Conservation (phyloP, 805 yeast genomes). For the Suhomyces faveliae region DNA sequence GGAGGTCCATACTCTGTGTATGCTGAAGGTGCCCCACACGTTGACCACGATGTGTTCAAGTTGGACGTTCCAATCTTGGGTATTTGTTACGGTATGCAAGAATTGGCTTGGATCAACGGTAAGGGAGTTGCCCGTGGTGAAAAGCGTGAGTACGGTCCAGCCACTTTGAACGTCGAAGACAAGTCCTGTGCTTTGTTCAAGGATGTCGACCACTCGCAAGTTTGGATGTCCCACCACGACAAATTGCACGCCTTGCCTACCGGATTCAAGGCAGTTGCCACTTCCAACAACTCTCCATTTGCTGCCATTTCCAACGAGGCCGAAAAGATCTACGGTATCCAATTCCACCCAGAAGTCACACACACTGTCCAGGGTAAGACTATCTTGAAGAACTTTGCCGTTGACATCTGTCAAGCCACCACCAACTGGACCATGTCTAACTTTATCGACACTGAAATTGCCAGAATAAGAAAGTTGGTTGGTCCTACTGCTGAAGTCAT, state of each 20-base stretch:
- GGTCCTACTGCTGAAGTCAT: slow-evolving; percentile 98
- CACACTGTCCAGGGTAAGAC: slow-evolving; percentile 91
- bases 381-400: slow-evolving; percentile 88
- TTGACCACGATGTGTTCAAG: slow-evolving; percentile 89
- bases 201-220: slow-evolving; percentile 90
- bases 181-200: slow-evolving; percentile 67
- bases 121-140: slow-evolving; percentile 93
- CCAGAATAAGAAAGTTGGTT: slow-evolving; percentile 84
- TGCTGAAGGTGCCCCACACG: slow-evolving; percentile 95
- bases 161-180: slow-evolving; percentile 77
- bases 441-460: slow-evolving; percentile 94
- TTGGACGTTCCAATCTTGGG: slow-evolving; percentile 93
- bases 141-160: slow-evolving; percentile 98
- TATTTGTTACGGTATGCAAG: slow-evolving; percentile 99
- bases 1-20: slow-evolving; percentile 99
- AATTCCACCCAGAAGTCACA: slow-evolving; percentile 98
- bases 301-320: slow-evolving; percentile 84
- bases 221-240: slow-evolving; percentile 99
- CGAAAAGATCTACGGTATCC: slow-evolving; percentile 85
- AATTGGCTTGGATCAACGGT: slow-evolving; percentile 96
- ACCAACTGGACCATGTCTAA: slow-evolving; percentile 98
- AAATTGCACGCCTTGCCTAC: slow-evolving; percentile 87
- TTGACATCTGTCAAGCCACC: slow-evolving; percentile 78
- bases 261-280: slow-evolving; percentile 86
- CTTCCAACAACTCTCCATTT: slow-evolving; percentile 90